These are phyloP conservation scores for Bruguiera gymnorhiza DNA, from an alignment of 345 rosid genomes.

Conservation along the genomic window DNA sequence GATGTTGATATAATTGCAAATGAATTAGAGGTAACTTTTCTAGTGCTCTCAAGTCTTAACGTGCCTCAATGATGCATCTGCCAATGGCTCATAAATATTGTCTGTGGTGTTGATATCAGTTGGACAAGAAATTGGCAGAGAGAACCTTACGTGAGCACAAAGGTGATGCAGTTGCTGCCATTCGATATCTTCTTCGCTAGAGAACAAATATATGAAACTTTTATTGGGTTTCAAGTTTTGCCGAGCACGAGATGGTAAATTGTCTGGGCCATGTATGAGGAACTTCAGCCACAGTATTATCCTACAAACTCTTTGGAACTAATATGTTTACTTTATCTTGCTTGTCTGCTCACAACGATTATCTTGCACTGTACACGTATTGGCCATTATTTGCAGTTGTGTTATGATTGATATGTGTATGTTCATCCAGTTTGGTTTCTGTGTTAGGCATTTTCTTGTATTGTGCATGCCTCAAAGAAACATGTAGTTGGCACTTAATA, in stretches of 20 bases:
- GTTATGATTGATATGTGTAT: too few relatives aligned
- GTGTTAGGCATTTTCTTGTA: too few relatives aligned
- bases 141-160: constrained; percentile 91
- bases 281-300: neutral
- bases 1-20: constrained; percentile 87
- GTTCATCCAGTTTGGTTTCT: too few relatives aligned
- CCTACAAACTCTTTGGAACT: neutral
- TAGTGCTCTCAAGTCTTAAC: neutral
- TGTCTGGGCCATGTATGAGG: neutral
- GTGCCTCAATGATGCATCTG: neutral
- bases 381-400: too few relatives aligned
- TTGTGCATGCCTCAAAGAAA: too few relatives aligned
- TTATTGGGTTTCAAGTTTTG: neutral
- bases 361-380: too few relatives aligned
- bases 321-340: too few relatives aligned
- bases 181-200: constrained; percentile 64
- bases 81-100: constrained; percentile 13
- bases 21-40: constrained; percentile 75
- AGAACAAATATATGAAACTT: neutral
- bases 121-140: constrained; percentile 89
- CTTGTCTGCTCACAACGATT: too few relatives aligned
- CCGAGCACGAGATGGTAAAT: neutral
- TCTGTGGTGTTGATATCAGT: constrained; percentile 33
- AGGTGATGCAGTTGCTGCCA: constrained; percentile 94
- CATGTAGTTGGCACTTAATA: too few relatives aligned